phyloP scores from a whole-genome alignment of 441 rosid species.

The Hura crepitans region DNA sequence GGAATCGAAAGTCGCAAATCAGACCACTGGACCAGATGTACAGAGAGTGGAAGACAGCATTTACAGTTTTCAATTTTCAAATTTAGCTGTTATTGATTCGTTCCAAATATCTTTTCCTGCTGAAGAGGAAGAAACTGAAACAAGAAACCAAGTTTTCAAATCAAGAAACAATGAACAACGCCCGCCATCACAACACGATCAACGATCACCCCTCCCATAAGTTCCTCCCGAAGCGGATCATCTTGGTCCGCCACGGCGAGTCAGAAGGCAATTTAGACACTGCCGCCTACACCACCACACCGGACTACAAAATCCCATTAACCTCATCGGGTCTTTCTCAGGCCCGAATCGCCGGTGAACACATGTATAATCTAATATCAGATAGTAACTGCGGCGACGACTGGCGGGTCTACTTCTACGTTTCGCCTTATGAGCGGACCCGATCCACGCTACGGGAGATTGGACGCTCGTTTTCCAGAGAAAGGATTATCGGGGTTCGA shows the following conservation, averaged over 20 bases:
- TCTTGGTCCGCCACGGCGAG: conserved; percentile 93
- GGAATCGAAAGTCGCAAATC: too few species aligned
- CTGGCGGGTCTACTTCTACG: conserved; percentile 89
- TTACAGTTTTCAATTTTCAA: not conserved
- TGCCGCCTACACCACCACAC: conserved; percentile 67
- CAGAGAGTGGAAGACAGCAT: not conserved
- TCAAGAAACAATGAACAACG: not conserved
- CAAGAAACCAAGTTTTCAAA: not conserved
- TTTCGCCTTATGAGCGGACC: conserved; percentile 86
- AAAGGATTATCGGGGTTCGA: conserved; percentile 73
- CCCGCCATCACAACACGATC: not conserved
- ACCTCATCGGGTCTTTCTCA: conserved; percentile 56
- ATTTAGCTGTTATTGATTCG: not conserved
- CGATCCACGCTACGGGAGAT: conserved; percentile 86
- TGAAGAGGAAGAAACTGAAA: not conserved
- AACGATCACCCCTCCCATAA: conserved; percentile 6
- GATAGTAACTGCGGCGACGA: conserved; percentile 22
- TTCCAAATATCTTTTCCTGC: too few species aligned
- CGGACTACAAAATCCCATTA: conserved; percentile 80
- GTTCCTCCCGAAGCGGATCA: conserved; percentile 69
- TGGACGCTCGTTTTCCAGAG: conserved; percentile 66
- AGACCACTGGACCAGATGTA: not conserved
- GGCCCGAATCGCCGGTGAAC: conserved; percentile 55
- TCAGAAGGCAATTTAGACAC: conserved; percentile 83
- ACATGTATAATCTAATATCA: conserved; percentile 42